These are phyloP conservation scores for Laetiporus sulphureus DNA, from an alignment of 1,284 basidiomycete species.

Conservation along the genomic window DNA sequence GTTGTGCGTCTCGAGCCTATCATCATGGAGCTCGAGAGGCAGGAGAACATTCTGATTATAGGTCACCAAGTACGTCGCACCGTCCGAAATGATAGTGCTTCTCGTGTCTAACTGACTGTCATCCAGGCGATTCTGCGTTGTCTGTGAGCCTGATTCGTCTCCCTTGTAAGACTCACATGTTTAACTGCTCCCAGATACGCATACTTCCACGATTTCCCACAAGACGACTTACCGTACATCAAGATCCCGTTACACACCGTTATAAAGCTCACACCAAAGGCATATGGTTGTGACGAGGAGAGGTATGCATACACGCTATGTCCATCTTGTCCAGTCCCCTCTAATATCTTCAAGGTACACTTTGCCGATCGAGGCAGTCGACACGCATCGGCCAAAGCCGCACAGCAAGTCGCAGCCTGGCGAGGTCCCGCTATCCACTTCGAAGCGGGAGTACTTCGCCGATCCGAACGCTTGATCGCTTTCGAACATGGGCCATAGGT, in stretches of 20 bases:
- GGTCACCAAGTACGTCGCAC: constrained; percentile 74
- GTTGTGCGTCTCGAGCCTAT: constrained; percentile 96
- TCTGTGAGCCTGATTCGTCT: constrained; percentile 46
- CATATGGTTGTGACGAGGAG: constrained; percentile 98
- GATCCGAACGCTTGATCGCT: too few relatives aligned
- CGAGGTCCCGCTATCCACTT: constrained; percentile 26
- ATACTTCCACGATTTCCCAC: constrained; percentile 90
- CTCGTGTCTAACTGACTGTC: constrained; percentile 2
- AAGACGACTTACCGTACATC: constrained; percentile 95
- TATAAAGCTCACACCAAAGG: constrained; percentile 96
- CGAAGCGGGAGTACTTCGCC: constrained; percentile 29
- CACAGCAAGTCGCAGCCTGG: constrained; percentile 10
- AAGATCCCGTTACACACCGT: constrained; percentile 96
- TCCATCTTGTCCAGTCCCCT: too few relatives aligned
- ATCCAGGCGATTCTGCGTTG: constrained; percentile 82
- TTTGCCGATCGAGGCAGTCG: constrained; percentile 85
- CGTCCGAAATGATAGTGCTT: too few relatives aligned
- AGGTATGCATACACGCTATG: constrained; percentile 39
- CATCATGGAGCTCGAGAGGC: constrained; percentile 98
- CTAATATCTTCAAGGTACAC: constrained; percentile 67
- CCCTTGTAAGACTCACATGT: not conserved
- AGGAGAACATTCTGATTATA: constrained; percentile 95
- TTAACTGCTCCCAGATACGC: constrained; percentile 58
- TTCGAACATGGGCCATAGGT: too few relatives aligned
- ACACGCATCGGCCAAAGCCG: constrained; percentile 92